Evolutionary conservation across 331 rosid species (phyloP).

Genomic region (Telfairia occidentalis): DNA sequence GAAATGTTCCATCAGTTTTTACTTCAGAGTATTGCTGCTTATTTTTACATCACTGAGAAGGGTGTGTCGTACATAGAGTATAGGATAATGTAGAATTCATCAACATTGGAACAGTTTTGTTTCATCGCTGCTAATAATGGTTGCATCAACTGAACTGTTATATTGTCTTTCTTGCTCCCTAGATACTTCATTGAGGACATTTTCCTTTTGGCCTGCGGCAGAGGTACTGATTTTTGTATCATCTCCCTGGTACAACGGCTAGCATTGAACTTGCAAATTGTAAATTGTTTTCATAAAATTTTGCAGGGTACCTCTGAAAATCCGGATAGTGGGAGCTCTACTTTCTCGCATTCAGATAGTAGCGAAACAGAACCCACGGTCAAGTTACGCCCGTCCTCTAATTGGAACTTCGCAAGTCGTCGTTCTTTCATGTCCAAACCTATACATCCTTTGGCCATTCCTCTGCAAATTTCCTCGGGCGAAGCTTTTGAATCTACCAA

Average conservation of each 20-base stretch:
- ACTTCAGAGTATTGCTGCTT: not conserved
- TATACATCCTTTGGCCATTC: slow-evolving; percentile 56
- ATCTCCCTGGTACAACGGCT: not conserved
- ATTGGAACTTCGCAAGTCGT: slow-evolving; percentile 38
- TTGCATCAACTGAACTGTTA: slow-evolving; percentile 12
- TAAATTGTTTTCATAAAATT: not conserved
- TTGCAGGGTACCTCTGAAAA: slow-evolving; percentile 68
- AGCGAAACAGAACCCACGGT: slow-evolving; percentile 53
- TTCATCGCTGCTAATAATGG: not conserved
- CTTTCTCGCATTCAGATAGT: slow-evolving; percentile 57
- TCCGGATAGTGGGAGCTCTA: slow-evolving; percentile 39
- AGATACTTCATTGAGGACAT: slow-evolving; percentile 42
- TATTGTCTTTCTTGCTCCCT: slow-evolving; percentile 21
- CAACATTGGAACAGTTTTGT: not conserved
- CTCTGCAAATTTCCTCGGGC: slow-evolving; percentile 32
- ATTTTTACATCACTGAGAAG: not conserved
- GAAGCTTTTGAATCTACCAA: slow-evolving; percentile 38
- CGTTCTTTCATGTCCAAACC: slow-evolving; percentile 78
- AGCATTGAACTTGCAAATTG: not conserved
- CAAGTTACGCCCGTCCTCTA: slow-evolving; percentile 42
- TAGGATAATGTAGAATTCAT: not conserved
- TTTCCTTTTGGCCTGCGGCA: slow-evolving; percentile 39
- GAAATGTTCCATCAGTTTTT: not conserved
- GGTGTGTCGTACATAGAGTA: not conserved
- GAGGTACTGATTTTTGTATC: slow-evolving; percentile 42